These are phyloP conservation scores for Larix kaempferi DNA, from an alignment of 75 land plant species.

Conservation along the genomic window DNA sequence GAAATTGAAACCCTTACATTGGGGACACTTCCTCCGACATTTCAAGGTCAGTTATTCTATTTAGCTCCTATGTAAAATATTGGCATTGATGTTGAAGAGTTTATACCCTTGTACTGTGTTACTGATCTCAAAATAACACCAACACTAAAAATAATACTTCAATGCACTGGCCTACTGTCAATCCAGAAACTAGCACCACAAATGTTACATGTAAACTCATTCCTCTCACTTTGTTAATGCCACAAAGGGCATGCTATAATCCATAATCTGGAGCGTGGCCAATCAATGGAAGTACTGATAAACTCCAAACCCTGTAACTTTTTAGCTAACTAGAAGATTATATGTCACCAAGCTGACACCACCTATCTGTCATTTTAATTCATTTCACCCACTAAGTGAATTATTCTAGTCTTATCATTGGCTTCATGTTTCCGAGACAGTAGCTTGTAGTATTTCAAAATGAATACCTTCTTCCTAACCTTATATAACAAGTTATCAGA, in stretches of 20 bases:
- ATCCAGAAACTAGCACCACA: not conserved
- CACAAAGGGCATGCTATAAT: no score
- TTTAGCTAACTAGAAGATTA: not conserved
- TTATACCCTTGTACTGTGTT: not conserved
- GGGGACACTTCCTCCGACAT: constrained; percentile 78
- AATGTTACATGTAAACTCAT: not conserved
- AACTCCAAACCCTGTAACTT: no score
- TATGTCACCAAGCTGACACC: not conserved
- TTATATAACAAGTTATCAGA: no score
- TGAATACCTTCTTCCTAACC: no score
- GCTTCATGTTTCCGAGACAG: not conserved
- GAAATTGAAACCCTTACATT: constrained; percentile 78
- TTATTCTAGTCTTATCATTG: not conserved
- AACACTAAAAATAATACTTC: not conserved
- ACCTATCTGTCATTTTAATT: not conserved
- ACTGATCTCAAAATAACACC: not conserved
- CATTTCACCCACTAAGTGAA: not conserved
- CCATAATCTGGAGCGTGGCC: no score
- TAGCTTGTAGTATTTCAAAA: not conserved
- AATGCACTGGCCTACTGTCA: not conserved
- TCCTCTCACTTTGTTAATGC: not conserved
- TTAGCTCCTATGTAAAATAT: not conserved
- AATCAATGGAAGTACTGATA: no score
- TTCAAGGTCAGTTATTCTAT: constrained; percentile 55
- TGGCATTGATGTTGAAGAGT: not conserved